These are phyloP conservation scores for Cercospora sp. DNA, from an alignment of 2,329 filamentous ascomycete genomes.

Conservation along the genomic window DNA sequence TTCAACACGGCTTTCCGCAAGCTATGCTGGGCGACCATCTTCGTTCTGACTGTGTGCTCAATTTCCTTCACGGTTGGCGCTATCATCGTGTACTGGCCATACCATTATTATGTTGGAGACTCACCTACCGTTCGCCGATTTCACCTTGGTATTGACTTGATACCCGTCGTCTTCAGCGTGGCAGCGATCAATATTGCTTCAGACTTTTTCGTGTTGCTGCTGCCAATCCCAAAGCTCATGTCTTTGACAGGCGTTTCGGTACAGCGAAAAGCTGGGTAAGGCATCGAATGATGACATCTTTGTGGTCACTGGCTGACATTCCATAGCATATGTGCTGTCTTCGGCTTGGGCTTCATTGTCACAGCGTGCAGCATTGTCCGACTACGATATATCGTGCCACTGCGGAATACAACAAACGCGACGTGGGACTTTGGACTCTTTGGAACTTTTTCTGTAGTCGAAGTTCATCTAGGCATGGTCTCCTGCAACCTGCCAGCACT, in stretches of 20 bases:
- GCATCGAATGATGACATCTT: background rate
- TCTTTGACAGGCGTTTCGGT: constrained; percentile 12
- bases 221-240: constrained; percentile 22
- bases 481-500: constrained; percentile 21
- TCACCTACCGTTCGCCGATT: constrained; percentile 13
- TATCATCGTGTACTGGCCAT: constrained; percentile 12
- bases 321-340: constrained; percentile 16
- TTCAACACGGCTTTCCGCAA: constrained; percentile 22
- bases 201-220: constrained; percentile 19
- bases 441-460: constrained; percentile 14
- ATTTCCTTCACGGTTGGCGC: constrained; percentile 13
- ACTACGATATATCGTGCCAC: constrained; percentile 13
- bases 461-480: constrained; percentile 17
- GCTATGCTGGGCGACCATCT: constrained; percentile 15
- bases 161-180: constrained; percentile 9
- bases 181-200: constrained; percentile 16
- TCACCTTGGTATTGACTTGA: constrained; percentile 9
- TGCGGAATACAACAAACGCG: constrained; percentile 17
- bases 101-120: constrained; percentile 15
- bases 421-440: constrained; percentile 22
- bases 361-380: constrained; percentile 22
- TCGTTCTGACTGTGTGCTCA: background rate
- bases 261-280: constrained; percentile 13
- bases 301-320: background rate
- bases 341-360: constrained; percentile 20